phyloP scores from a whole-genome alignment of 345 rosid species.

The Mercurialis annua region DNA sequence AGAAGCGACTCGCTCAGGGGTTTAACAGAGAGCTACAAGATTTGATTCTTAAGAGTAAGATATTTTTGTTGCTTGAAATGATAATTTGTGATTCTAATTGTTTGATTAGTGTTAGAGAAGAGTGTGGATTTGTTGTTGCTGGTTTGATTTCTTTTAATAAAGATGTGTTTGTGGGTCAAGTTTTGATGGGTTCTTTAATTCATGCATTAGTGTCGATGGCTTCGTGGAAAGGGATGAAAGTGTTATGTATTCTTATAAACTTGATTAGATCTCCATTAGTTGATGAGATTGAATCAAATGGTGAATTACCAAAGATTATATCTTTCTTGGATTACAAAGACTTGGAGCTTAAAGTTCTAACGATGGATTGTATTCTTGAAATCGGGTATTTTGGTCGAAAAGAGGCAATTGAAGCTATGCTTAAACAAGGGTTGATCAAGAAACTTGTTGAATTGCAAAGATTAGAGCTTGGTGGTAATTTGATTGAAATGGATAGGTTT shows the following conservation, averaged over 20 bases:
- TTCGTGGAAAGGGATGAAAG: constrained; percentile 34
- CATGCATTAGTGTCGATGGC: constrained; percentile 42
- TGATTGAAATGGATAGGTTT: constrained; percentile 44
- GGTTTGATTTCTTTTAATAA: constrained; percentile 60
- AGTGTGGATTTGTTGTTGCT: constrained; percentile 37
- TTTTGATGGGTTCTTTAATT: constrained; percentile 41
- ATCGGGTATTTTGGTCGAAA: constrained; percentile 65
- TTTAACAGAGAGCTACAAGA: constrained; percentile 54
- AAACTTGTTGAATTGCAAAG: constrained; percentile 61
- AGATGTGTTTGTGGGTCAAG: constrained; percentile 68
- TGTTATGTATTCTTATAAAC: constrained; percentile 41
- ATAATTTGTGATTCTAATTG: constrained; percentile 33
- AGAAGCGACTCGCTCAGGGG: constrained; percentile 43
- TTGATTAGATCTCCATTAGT: constrained; percentile 60
- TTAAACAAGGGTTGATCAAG: constrained; percentile 37
- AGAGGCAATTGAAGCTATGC: constrained; percentile 58
- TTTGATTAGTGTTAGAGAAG: constrained; percentile 39
- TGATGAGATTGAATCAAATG: constrained; percentile 48
- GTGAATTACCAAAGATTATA: constrained; percentile 44
- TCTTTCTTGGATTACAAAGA: constrained; percentile 42
- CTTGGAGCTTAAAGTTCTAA: constrained; percentile 31
- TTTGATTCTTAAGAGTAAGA: constrained; percentile 48
- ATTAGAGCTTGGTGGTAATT: constrained; percentile 51
- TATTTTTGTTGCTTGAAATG: constrained; percentile 34
- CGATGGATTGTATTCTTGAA: constrained; percentile 56